Evolutionary conservation across 1,284 basidiomycete species (phyloP), one percentile per base, ranked within the genome.

Genomic region (Sparassis latifolia): DNA sequence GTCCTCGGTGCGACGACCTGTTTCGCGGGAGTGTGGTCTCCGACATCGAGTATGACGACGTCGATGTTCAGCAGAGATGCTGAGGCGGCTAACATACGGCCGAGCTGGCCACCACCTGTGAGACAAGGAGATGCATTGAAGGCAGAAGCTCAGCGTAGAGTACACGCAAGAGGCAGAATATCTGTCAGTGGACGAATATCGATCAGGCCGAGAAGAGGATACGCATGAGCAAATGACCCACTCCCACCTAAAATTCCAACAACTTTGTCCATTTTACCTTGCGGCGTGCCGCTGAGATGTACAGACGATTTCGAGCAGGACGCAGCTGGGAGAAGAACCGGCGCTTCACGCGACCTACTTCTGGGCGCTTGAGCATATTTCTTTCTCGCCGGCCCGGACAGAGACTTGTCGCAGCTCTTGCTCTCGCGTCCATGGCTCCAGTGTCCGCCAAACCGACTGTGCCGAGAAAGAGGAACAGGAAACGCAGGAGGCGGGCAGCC

Each of bases 1-100:
- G 67, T 60, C 2, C 75, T 68, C 2, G 85, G 78, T 2, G 80
- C 72, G 43, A 90, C 62, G 58, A 97, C 79, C 68, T 97, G 96
- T 70, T 98, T 99, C 10, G 97, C 96, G 0, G 97, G 97, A 2
- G 82, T 82, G 51, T 80, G 69, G 35, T 78, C 73, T 12, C 92
- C 92, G 10, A 84, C 79, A 66, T 98, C 96, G 45, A 99, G 85
- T 58, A 97, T 84, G 37, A 94, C 72, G n/a, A 96, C 76, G 44
- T 88, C 80, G 57, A 98, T 78, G 63, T 94, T 91, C 52, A 98
- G 79, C 37, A 94, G 78, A 7, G 93, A 86, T 1, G 96, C 96
- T 0, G 96, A 87, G 45, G 89, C 88, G 6, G 88, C 91, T 39
- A 99, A 81, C 96, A 99, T 98, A 41, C 97, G 92, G 44, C 97